A percentile compares a stretch with the other conserved stretches of the same genome.
phyloP scores from a whole-genome alignment of 1,139 yeast genomes.

The Magnusiomyces fungicola region DNA sequence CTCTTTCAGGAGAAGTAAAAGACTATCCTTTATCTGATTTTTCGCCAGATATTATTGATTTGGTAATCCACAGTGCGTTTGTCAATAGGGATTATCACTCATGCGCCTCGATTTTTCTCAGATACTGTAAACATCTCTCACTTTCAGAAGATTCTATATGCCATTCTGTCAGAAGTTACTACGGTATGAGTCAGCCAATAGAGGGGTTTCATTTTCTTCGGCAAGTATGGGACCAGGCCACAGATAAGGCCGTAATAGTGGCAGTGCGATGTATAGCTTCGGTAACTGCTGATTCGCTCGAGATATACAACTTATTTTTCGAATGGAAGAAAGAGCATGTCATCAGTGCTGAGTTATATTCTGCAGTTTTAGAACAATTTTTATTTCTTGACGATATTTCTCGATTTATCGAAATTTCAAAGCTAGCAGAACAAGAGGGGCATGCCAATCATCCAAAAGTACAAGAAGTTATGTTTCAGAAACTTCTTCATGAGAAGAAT shows the following conservation, averaged over 20 bases:
- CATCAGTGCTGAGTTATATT: slow-evolving; percentile 8
- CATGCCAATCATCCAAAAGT: slow-evolving; percentile 3
- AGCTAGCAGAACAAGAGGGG: slow-evolving; percentile 7
- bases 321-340: slow-evolving; percentile 4
- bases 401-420: slow-evolving; percentile 10
- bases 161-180: background rate
- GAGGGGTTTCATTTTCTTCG: slow-evolving; percentile 1
- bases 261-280: slow-evolving; percentile 7
- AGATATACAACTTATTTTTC: slow-evolving; percentile 8
- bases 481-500: slow-evolving; percentile 11
- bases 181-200: background rate
- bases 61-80: background rate
- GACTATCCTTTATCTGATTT: background rate
- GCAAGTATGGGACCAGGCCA: slow-evolving; percentile 10
- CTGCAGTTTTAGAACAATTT: slow-evolving; percentile 7
- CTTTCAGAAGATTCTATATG: background rate
- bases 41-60: background rate
- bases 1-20: background rate
- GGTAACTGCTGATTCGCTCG: slow-evolving; percentile 5
- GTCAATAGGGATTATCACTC: background rate
- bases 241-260: slow-evolving; percentile 6
- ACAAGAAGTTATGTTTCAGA: slow-evolving; percentile 12
- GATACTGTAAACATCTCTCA: background rate
- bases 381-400: slow-evolving; percentile 8
- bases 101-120: background rate